Evolutionary conservation across 2,329 filamentous ascomycete genomes (phyloP).

Genomic region (Nothomitra cinnamomea): DNA sequence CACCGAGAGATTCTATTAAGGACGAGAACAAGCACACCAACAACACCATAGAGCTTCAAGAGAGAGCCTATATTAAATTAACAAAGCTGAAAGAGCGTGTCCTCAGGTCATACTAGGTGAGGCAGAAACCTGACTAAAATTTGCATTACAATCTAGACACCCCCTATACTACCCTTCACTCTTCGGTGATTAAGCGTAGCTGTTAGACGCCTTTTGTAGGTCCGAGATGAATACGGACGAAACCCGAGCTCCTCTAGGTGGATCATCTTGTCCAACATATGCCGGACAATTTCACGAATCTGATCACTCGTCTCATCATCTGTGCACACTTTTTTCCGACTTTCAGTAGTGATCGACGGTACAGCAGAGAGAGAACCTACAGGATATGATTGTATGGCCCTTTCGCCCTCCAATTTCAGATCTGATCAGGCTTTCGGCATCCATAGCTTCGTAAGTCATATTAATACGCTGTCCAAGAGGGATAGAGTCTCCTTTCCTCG

Average conservation of each 20-base stretch:
- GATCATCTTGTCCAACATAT: not conserved
- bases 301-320: not conserved
- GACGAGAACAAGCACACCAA: too few species aligned
- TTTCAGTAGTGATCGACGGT: not conserved
- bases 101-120: too few species aligned
- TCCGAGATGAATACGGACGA: too few species aligned
- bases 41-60: too few species aligned
- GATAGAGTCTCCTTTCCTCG: not conserved
- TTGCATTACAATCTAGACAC: too few species aligned
- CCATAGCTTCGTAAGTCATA: not conserved
- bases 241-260: not conserved
- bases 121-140: too few species aligned
- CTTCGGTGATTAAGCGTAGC: too few species aligned
- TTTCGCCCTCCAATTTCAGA: not conserved
- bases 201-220: too few species aligned
- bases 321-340: not conserved
- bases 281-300: not conserved
- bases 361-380: not conserved
- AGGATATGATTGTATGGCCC: not conserved
- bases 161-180: too few species aligned
- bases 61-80: too few species aligned
- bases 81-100: too few species aligned
- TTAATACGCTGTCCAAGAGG: not conserved
- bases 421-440: not conserved
- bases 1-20: too few species aligned